Conservation (phyloP, 192 early-diverging fungal species). For the Cetraspora pellucida region DNA sequence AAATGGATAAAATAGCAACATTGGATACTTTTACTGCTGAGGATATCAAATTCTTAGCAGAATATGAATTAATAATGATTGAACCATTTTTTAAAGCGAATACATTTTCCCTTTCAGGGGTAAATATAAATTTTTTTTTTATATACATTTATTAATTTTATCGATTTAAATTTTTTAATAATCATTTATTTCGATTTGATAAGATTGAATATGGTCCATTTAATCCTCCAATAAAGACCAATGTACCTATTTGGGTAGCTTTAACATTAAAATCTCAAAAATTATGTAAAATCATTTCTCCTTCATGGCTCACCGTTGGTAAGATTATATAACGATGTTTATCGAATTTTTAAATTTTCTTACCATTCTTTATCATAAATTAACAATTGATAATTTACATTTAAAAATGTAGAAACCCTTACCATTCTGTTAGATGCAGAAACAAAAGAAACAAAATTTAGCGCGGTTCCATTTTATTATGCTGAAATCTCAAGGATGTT, state of each 20-base stretch:
- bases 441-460: background rate
- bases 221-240: background rate
- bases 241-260: background rate
- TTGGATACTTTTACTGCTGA: background rate
- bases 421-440: background rate
- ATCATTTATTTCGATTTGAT: background rate
- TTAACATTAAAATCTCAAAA: background rate
- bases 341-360: background rate
- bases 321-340: background rate
- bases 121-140: background rate
- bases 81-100: background rate
- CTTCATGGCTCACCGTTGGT: background rate
- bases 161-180: background rate
- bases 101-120: background rate
- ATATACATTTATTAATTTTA: background rate
- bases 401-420: background rate
- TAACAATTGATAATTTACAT: background rate
- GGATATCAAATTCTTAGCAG: background rate
- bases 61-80: background rate
- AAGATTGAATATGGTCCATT: background rate
- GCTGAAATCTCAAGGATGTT: background rate
- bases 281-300: background rate
- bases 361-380: background rate
- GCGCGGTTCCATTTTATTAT: background rate
- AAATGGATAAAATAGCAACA: background rate